Evolutionary conservation across 768 basidiomycete species (phyloP).

Genomic region (Agrocybe pediades): DNA sequence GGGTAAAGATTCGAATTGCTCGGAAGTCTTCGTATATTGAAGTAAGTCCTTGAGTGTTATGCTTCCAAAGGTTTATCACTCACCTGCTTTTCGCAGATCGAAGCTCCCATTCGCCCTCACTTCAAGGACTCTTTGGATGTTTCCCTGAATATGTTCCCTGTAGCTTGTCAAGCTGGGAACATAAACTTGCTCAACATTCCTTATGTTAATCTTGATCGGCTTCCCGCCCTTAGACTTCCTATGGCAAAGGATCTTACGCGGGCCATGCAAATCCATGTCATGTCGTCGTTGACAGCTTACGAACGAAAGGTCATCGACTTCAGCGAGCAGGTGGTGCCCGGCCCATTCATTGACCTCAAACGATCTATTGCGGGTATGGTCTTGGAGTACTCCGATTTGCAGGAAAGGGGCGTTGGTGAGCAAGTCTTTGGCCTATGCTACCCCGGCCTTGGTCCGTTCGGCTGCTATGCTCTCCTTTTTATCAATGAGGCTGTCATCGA

Average conservation of each 20-base stretch:
- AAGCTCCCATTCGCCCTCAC: constrained; percentile 22
- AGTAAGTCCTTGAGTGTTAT: constrained; percentile 28
- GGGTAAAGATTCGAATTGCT: constrained; percentile 45
- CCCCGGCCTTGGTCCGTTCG: constrained; percentile 4
- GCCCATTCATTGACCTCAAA: constrained; percentile 22
- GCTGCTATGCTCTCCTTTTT: constrained; percentile 44
- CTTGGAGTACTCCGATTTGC: constrained; percentile 6
- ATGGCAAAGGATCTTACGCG: not conserved
- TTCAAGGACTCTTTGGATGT: constrained; percentile 13
- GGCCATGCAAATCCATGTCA: constrained; percentile 20
- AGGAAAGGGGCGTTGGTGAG: not conserved
- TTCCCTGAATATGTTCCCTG: constrained; percentile 29
- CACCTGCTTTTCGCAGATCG: constrained; percentile 23
- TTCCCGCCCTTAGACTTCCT: constrained; percentile 14
- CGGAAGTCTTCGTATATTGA: constrained; percentile 56
- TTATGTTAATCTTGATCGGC: constrained; percentile 22
- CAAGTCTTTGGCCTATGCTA: constrained; percentile 23
- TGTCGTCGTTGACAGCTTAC: constrained; percentile 18
- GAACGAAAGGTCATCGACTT: constrained; percentile 13
- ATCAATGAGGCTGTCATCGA: constrained; percentile 49
- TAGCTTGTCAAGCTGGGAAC: constrained; percentile 11
- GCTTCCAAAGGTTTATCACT: constrained; percentile 17
- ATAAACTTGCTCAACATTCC: constrained; percentile 32
- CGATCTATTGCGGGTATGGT: constrained; percentile 22
- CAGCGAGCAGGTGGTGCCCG: constrained; percentile 3